Percentiles rank a stretch among this genome's conserved stretches.
These are phyloP conservation scores for Parastagonospora avenae DNA, from an alignment of 2,329 filamentous ascomycete genomes.

Conservation along the genomic window DNA sequence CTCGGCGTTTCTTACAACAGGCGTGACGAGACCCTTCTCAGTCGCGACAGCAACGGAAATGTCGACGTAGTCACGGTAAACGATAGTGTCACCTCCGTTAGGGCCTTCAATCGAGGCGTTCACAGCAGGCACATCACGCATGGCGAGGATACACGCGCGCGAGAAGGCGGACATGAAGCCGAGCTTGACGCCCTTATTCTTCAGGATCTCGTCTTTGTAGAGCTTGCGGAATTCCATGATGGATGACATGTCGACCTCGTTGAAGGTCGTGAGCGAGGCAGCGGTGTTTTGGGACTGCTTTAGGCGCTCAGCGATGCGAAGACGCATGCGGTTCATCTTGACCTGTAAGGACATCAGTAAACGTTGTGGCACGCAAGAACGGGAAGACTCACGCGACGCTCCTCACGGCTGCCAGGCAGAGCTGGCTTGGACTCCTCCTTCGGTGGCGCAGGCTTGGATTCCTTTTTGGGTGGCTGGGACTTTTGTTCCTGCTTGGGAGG, in stretches of 20 bases:
- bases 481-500: conserved; percentile 47
- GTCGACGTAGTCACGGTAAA: conserved; percentile 97
- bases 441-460: conserved; percentile 22
- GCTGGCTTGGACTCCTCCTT: conserved; percentile 38
- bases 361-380: background rate
- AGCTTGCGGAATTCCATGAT: conserved; percentile 96
- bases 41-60: conserved; percentile 97
- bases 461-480: conserved; percentile 43
- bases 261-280: conserved; percentile 96
- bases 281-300: conserved; percentile 99
- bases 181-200: conserved; percentile 96
- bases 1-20: conserved; percentile 93
- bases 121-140: conserved; percentile 91
- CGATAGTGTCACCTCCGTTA: conserved; percentile 93
- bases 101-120: conserved; percentile 98
- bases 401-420: conserved; percentile 75
- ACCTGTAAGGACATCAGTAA: conserved; percentile 62
- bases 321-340: conserved; percentile 99
- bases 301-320: conserved; percentile 93
- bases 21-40: conserved; percentile 95
- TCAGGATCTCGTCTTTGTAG: conserved; percentile 95
- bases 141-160: conserved; percentile 84
- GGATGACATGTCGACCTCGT: conserved; percentile 98
- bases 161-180: conserved; percentile 99
- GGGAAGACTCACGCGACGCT: conserved; percentile 74